Conservation (phyloP, 116 monocot genomes). For the Zostera marina region DNA sequence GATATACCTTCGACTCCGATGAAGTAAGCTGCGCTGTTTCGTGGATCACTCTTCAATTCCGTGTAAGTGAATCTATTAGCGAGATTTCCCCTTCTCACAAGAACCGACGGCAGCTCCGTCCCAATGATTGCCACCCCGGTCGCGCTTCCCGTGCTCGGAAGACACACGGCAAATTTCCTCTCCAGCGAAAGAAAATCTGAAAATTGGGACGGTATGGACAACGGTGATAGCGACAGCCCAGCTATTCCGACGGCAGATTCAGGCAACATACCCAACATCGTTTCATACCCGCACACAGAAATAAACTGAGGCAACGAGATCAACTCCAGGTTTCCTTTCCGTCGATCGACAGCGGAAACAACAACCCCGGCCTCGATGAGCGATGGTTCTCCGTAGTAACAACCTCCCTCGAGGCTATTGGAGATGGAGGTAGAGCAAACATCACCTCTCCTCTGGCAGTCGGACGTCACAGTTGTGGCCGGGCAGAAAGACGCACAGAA, state of each 20-base stretch:
- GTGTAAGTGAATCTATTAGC: background rate
- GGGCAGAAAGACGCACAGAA: slow-evolving; percentile 2
- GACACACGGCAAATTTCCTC: background rate
- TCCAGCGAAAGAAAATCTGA: background rate
- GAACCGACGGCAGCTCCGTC: background rate
- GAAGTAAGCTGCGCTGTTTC: background rate
- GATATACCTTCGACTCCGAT: background rate
- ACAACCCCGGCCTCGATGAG: background rate
- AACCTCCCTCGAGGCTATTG: background rate
- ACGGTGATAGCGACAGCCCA: background rate
- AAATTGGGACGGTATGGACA: background rate
- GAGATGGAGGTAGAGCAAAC: background rate
- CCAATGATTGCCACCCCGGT: background rate
- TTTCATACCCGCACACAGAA: background rate
- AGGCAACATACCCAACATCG: slow-evolving; percentile 1
- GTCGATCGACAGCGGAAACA: background rate
- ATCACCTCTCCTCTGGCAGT: background rate
- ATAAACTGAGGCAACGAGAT: background rate
- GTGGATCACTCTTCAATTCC: background rate
- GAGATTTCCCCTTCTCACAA: background rate
- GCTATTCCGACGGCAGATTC: background rate
- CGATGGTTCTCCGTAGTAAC: background rate
- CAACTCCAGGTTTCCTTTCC: background rate
- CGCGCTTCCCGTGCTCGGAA: background rate
- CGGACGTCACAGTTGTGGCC: background rate